phyloP scores from a whole-genome alignment of 2,329 filamentous ascomycete genomes.

The Aspergillus sojae region DNA sequence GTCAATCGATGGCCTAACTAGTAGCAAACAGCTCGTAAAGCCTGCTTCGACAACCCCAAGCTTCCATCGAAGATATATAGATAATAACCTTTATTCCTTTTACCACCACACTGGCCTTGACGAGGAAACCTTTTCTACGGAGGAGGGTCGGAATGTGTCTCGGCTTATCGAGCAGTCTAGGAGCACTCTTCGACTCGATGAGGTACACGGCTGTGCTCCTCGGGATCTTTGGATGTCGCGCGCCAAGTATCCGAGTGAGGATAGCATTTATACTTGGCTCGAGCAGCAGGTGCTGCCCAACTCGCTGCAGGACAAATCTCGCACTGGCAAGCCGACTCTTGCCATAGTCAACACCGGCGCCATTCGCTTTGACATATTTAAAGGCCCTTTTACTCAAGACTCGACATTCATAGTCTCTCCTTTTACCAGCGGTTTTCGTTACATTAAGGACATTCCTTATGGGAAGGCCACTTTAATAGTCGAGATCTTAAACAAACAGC shows the following conservation, averaged over 20 bases:
- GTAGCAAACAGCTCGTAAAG: conserved; percentile 37
- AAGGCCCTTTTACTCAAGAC: conserved; percentile 86
- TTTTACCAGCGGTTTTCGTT: conserved; percentile 77
- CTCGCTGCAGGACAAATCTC: conserved; percentile 60
- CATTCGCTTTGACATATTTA: conserved; percentile 93
- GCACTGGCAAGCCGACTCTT: conserved; percentile 63
- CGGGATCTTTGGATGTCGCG: conserved; percentile 80
- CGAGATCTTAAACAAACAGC: conserved; percentile 60
- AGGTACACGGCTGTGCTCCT: conserved; percentile 80
- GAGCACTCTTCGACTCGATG: conserved; percentile 70
- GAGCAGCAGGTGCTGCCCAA: conserved; percentile 73
- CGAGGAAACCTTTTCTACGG: conserved; percentile 72
- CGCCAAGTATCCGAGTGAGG: conserved; percentile 69
- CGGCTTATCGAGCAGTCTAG: conserved; percentile 70
- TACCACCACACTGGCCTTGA: conserved; percentile 78
- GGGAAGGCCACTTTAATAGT: conserved; percentile 70
- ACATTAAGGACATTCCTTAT: conserved; percentile 80
- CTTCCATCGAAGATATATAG: conserved; percentile 83
- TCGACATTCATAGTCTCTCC: conserved; percentile 84
- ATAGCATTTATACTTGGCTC: conserved; percentile 83
- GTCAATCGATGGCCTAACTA: conserved; percentile 71
- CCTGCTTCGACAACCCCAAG: conserved; percentile 44
- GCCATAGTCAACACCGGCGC: conserved; percentile 86
- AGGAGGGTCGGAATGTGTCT: conserved; percentile 72
- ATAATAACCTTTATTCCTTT: conserved; percentile 87